A percentile compares a stretch with the other conserved stretches of the same genome.
These are phyloP conservation scores for Spiraea crenata DNA, from an alignment of 331 rosid species.

Conservation along the genomic window DNA sequence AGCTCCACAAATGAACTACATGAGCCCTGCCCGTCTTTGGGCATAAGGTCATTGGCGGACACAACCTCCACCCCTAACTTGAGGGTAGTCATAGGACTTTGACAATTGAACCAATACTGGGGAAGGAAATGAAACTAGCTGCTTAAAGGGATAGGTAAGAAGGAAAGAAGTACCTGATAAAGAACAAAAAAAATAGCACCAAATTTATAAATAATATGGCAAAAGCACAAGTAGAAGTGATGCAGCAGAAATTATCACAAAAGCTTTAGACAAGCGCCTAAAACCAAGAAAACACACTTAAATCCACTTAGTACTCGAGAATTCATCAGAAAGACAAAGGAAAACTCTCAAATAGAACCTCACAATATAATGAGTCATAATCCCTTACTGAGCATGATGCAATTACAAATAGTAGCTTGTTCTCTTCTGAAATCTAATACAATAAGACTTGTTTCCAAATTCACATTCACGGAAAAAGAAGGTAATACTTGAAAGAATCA, in stretches of 20 bases:
- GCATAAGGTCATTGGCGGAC: conserved; percentile 78
- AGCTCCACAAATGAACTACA: conserved; percentile 70
- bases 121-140: conserved; percentile 18
- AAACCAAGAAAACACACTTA: not conserved
- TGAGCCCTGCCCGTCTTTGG: conserved; percentile 80
- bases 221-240: not conserved
- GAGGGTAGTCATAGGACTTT: conserved; percentile 50
- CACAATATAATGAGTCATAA: not conserved
- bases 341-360: not conserved
- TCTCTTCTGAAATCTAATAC: not conserved
- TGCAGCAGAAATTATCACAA: too few relatives aligned
- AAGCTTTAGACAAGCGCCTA: too few relatives aligned
- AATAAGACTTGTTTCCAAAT: not conserved
- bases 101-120: not conserved
- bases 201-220: not conserved
- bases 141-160: conserved; percentile 21
- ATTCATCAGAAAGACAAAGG: not conserved
- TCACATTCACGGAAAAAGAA: not conserved
- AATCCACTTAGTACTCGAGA: not conserved
- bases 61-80: conserved; percentile 87
- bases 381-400: not conserved
- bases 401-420: not conserved
- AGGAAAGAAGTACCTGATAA: conserved; percentile 38
- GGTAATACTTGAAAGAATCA: not conserved
- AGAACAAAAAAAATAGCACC: conserved; percentile 12